Conservation (phyloP, 306 rosid species). For the Vigna mungo region DNA sequence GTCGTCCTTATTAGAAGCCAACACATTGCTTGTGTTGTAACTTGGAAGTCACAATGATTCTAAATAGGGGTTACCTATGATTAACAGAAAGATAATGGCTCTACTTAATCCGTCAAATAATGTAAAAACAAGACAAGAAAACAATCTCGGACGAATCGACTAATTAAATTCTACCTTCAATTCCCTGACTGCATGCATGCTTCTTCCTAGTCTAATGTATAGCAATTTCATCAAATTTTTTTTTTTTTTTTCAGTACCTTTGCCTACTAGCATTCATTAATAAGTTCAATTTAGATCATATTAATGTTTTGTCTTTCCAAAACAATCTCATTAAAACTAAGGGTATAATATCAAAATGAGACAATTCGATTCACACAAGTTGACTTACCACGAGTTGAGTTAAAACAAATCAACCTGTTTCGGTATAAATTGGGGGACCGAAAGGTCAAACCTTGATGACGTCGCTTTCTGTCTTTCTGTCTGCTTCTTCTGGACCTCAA, state of each 20-base stretch:
- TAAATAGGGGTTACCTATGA: conserved; percentile 37
- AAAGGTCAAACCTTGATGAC: too few relatives aligned
- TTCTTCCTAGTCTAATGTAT: background rate
- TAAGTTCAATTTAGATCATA: background rate
- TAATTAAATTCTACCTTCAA: conserved; percentile 14
- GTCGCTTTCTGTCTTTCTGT: too few relatives aligned
- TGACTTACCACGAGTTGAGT: too few relatives aligned
- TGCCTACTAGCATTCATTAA: conserved; percentile 15
- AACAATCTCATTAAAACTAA: background rate
- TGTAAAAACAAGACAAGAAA: conserved; percentile 43
- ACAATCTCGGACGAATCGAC: conserved; percentile 44
- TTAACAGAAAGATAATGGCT: conserved; percentile 43
- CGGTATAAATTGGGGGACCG: too few relatives aligned
- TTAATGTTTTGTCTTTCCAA: background rate
- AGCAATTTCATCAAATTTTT: background rate
- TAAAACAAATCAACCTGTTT: too few relatives aligned
- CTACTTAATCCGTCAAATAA: conserved; percentile 35
- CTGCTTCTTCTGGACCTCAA: too few relatives aligned
- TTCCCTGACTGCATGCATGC: conserved; percentile 38
- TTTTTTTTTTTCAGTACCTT: conserved; percentile 2
- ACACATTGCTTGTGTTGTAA: conserved; percentile 32
- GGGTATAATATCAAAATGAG: too few relatives aligned
- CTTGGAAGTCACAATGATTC: conserved; percentile 45
- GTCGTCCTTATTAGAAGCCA: conserved; percentile 37
- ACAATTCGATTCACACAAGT: too few relatives aligned